Evolutionary conservation across 2,329 filamentous ascomycete species (phyloP), one percentile per base, ranked within the genome.

Genomic region (Talaromyces sp.): DNA sequence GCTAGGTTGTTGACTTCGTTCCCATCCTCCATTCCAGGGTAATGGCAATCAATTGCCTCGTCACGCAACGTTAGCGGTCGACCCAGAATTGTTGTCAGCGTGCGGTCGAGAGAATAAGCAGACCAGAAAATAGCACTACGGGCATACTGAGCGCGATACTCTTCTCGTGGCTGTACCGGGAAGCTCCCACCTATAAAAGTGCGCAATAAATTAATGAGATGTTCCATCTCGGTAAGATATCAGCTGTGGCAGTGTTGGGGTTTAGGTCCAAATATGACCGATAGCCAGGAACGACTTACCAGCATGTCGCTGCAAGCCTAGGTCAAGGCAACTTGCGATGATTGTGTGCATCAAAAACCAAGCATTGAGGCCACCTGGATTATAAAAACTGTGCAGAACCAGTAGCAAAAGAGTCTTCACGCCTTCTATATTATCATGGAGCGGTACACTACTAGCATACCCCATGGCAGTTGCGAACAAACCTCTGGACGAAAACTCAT

Each of bases 101-200:
- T 53, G 10, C 50, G n/a, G 35, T 53, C 50, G 8, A 53, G n/a
- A 17, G 50, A 53, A 39, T 53, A 53, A 15, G 50, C 50, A 22
- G 50, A 53, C 50, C 50, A 53, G 17, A 52, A 53, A 9, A 53
- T 53, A 22, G n/a, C 50, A 15, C 50, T 22, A 11, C 50, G 50
- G 15, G 15, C 3, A 53, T 53, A 37, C 10, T 17, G 50, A 11
- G 6, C 35, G 1, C 35, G 31, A 5, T 33, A 33, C 7, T 37
- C 35, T 15, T 53, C 11, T 22, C 36, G 19, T 13, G 48, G 36
- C 6, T 17, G 10, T 7, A 15, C 39, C 21, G 45, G 45, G 13
- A 46, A 48, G 21, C 43, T 15, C 13, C 8, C 9, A 15, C 31
- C 31, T 50, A 31, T 43, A 5, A n/a, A 50, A 50, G 28, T 28